phyloP scores from a whole-genome alignment of 805 yeast genomes.

The Brettanomyces sp. region DNA sequence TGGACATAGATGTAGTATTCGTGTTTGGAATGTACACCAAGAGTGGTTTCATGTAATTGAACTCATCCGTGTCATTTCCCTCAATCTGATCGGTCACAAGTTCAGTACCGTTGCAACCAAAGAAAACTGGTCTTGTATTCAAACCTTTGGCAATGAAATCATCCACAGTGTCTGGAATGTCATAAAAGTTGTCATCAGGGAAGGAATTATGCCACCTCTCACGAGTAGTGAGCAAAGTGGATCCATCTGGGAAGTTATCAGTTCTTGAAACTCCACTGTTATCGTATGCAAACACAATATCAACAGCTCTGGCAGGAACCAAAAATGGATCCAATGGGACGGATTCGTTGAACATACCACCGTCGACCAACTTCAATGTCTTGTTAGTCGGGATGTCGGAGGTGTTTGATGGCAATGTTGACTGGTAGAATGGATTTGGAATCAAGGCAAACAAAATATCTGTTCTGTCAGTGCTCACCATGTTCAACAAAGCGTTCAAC shows the following conservation, averaged over 20 bases:
- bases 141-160: constrained; percentile 51
- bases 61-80: constrained; percentile 13
- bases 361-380: constrained; percentile 18
- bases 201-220: constrained; percentile 39
- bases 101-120: constrained; percentile 65
- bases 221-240: constrained; percentile 42
- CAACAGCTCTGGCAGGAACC: constrained; percentile 49
- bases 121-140: constrained; percentile 60
- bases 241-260: constrained; percentile 56
- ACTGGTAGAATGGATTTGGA: constrained; percentile 31
- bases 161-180: constrained; percentile 50
- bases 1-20: constrained; percentile 49
- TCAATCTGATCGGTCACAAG: constrained; percentile 29
- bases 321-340: constrained; percentile 58
- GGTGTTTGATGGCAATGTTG: constrained; percentile 23
- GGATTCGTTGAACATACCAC: constrained; percentile 36
- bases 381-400: constrained; percentile 15
- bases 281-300: constrained; percentile 54
- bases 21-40: constrained; percentile 67
- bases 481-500: constrained; percentile 8
- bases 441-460: constrained; percentile 37
- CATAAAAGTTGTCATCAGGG: constrained; percentile 53
- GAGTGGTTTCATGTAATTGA: constrained; percentile 47
- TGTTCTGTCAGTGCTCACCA: constrained; percentile 35
- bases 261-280: constrained; percentile 50